Base-by-base conservation (phyloP, 192 early-diverging fungal genomes). In the Linnemannia elongata region DNA sequence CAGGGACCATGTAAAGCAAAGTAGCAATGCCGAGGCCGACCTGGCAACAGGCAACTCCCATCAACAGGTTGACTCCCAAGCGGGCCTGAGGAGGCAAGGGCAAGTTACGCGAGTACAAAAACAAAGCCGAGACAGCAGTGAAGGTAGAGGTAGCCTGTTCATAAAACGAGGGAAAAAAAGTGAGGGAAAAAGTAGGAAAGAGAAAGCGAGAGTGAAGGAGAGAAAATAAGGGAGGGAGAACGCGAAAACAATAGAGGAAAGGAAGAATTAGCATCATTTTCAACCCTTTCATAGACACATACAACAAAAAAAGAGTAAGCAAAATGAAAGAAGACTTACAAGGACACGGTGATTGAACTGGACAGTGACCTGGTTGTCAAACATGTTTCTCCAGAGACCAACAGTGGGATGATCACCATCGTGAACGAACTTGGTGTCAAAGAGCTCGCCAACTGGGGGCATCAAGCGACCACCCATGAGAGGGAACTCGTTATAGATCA, bases 401-500 rank as follows among this genome's bases (percentile, higher is more conserved):
- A 66, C 36, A 79, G 88, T 83, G 82, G 92, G 84, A 45, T 81
- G 76, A 55, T 93, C 92, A 10, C 80, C 74, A 22, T 87, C 68
- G 70, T 93, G 91, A 47, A 91, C 82, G 68, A 90, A 94, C 35
- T 88, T 55, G 38, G 77, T 72, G 12, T 92, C 90, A 82, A 85
- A 91, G 20, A 96, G 91, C 74, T 96, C 95, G 6, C 88, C 83
- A 36, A 86, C 89, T 20, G 95, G 95, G 45, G 97, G 98, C 24
- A 97, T 88, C n/a, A 97, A 78, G 13, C 94, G 92, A 41, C 91
- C 90, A 70, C 97, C 98, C 98, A 99, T 99, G 69, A 91, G 90
- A 4, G 98, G 98, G 86, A 97, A 99, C 91, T 98, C 97, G 90
- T 99, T 97, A 91, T 99, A 99, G 70, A 99, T 93, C 38, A 99